These are phyloP conservation scores for Scheffersomyces lignosus DNA, from an alignment of 805 yeast genomes.

Conservation along the genomic window DNA sequence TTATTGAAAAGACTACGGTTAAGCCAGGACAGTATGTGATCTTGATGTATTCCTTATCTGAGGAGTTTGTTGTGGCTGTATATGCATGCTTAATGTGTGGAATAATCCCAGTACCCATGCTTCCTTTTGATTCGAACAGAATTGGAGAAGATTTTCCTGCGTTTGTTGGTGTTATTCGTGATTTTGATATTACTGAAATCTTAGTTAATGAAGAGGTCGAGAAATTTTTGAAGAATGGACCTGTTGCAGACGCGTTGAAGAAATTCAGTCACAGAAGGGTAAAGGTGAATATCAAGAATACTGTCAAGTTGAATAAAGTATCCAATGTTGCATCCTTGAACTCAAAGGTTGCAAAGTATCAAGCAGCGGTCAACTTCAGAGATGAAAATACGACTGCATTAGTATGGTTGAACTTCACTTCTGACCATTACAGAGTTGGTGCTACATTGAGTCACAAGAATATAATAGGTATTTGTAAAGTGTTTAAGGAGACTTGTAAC, in stretches of 20 bases:
- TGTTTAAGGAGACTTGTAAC: constrained; percentile 89
- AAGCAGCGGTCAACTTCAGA: constrained; percentile 38
- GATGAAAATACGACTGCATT: constrained; percentile 50
- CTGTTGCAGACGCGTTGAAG: constrained; percentile 59
- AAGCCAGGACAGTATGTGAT: constrained; percentile 72
- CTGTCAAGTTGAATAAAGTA: constrained; percentile 54
- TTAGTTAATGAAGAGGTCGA: constrained; percentile 81
- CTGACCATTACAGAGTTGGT: constrained; percentile 69
- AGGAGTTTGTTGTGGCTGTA: constrained; percentile 79
- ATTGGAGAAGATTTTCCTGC: constrained; percentile 74
- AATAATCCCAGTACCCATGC: constrained; percentile 70
- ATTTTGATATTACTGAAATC: constrained; percentile 68
- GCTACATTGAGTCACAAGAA: constrained; percentile 58
- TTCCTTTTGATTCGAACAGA: constrained; percentile 66
- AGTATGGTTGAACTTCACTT: constrained; percentile 68
- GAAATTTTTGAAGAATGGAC: constrained; percentile 63
- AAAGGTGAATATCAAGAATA: constrained; percentile 61
- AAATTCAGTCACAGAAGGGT: constrained; percentile 34
- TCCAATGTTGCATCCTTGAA: constrained; percentile 41
- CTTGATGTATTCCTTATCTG: constrained; percentile 82
- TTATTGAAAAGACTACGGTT: constrained; percentile 64
- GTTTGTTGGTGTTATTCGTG: constrained; percentile 62
- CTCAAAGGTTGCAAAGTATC: constrained; percentile 43
- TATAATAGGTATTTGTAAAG: constrained; percentile 78
- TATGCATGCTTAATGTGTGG: constrained; percentile 88